Conservation (phyloP, 148 eudicot genomes). For the Rhododendron molle region DNA sequence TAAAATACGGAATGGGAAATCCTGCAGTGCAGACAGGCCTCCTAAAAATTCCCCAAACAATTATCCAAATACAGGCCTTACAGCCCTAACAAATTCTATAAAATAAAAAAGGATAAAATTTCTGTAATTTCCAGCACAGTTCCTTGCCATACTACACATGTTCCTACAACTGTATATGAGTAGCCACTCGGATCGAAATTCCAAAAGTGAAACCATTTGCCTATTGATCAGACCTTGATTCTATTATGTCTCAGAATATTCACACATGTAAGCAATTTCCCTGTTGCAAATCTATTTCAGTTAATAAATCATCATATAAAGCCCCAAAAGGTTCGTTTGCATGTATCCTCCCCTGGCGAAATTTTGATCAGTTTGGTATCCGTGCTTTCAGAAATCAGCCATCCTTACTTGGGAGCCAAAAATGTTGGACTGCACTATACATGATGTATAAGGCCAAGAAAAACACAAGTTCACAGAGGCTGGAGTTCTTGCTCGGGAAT, state of each 20-base stretch:
- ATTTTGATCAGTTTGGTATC: background rate
- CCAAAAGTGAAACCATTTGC: background rate
- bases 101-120: background rate
- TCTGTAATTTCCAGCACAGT: background rate
- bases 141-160: background rate
- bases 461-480: conserved; percentile 36
- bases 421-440: conserved; percentile 1
- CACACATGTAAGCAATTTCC: conserved; percentile 10
- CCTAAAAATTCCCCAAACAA: background rate
- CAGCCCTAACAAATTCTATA: background rate
- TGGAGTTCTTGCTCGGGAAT: conserved; percentile 83
- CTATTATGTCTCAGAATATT: conserved; percentile 5
- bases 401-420: background rate
- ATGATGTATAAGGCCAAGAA: background rate
- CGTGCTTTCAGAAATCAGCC: background rate
- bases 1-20: background rate
- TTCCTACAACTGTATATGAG: background rate
- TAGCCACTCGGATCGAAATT: background rate
- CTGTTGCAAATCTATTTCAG: background rate
- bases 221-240: conserved; percentile 2
- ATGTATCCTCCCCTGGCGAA: conserved; percentile 2
- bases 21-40: background rate
- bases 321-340: background rate
- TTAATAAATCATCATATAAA: conserved; percentile 7
- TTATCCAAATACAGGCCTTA: background rate